Percentiles rank a stretch among this genome's conserved stretches.
phyloP scores from a whole-genome alignment of 176 grass and related monocot genomes.

The Avena insularis region DNA sequence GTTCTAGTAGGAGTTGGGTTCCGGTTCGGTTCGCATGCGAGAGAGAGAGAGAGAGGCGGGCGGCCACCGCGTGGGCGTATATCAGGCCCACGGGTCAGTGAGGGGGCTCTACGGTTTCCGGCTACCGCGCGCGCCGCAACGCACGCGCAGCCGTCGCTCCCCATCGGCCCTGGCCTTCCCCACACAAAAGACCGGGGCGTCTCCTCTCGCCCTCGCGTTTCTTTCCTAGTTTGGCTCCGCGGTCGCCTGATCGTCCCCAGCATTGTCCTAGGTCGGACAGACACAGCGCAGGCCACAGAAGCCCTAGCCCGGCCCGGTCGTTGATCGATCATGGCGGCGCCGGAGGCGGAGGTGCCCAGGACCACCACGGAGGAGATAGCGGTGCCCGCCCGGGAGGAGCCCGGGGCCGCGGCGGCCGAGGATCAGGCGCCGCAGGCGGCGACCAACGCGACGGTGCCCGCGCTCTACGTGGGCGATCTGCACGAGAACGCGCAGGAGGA shows the following conservation, averaged over 20 bases:
- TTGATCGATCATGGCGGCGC: not conserved
- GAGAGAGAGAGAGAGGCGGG: constrained; percentile 28
- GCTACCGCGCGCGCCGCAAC: constrained; percentile 19
- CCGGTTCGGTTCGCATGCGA: not conserved
- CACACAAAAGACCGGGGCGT: constrained; percentile 25
- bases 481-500: constrained; percentile 49
- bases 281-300: not conserved
- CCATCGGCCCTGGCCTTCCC: not conserved
- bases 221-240: not conserved
- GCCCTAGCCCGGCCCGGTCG: not conserved
- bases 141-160: not conserved
- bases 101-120: constrained; percentile 13
- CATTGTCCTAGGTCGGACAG: not conserved
- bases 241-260: not conserved
- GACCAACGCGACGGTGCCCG: constrained; percentile 34
- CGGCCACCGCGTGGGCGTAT: constrained; percentile 31
- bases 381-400: not conserved
- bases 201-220: constrained; percentile 1
- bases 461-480: constrained; percentile 78
- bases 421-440: constrained; percentile 13
- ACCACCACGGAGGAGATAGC: not conserved
- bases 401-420: not conserved
- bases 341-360: constrained; percentile 31
- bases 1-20: not conserved
- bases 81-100: constrained; percentile 4